These are phyloP conservation scores for Mycena vulgaris DNA, from an alignment of 768 basidiomycete genomes.

Conservation along the genomic window DNA sequence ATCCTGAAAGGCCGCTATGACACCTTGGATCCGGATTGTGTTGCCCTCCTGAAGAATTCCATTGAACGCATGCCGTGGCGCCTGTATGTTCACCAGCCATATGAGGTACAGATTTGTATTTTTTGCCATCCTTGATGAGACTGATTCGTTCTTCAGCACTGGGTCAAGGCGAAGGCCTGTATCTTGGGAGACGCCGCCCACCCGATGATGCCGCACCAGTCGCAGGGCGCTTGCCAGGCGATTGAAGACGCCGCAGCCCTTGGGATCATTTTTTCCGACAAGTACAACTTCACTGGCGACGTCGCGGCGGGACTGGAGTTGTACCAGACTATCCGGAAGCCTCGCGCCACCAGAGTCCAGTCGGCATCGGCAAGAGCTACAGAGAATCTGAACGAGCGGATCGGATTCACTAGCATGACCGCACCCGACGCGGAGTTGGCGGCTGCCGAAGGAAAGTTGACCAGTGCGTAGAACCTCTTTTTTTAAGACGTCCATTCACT, in stretches of 20 bases:
- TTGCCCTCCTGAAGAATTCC: slow-evolving; percentile 46
- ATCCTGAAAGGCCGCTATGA: slow-evolving; percentile 47
- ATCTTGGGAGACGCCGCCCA: slow-evolving; percentile 50
- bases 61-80: slow-evolving; percentile 54
- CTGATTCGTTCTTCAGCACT: slow-evolving; percentile 37
- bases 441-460: slow-evolving; percentile 46
- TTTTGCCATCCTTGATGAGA: neutral
- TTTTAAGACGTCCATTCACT: neutral
- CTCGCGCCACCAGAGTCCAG: slow-evolving; percentile 50
- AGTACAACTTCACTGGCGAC: slow-evolving; percentile 45
- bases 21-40: slow-evolving; percentile 50
- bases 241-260: slow-evolving; percentile 53
- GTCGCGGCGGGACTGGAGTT: slow-evolving; percentile 43
- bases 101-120: slow-evolving; percentile 36
- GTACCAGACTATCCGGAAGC: slow-evolving; percentile 50
- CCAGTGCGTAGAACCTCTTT: slow-evolving; percentile 38
- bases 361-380: slow-evolving; percentile 47
- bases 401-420: slow-evolving; percentile 49
- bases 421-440: slow-evolving; percentile 46
- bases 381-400: slow-evolving; percentile 51
- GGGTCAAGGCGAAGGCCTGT: slow-evolving; percentile 46
- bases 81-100: slow-evolving; percentile 52
- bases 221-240: slow-evolving; percentile 50
- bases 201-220: slow-evolving; percentile 51
- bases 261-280: slow-evolving; percentile 49